Conservation (phyloP, 2,329 filamentous ascomycete genomes). For the Metarhizium humberi region DNA sequence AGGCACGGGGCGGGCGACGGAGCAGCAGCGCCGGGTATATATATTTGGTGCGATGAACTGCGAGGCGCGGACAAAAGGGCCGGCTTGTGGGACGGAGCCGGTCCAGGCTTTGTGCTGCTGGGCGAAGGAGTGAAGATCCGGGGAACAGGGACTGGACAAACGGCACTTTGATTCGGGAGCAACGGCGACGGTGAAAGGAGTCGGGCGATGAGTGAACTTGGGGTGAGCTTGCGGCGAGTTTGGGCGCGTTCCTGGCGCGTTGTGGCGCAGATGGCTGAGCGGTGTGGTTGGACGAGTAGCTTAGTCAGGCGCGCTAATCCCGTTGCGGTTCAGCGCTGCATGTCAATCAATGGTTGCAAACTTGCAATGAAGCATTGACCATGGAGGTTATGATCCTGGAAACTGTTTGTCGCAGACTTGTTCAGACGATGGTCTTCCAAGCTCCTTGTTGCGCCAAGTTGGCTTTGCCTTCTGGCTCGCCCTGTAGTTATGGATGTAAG, state of each 20-base stretch:
- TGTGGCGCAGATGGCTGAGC: background rate
- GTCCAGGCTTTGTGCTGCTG: background rate
- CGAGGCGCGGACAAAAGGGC: background rate
- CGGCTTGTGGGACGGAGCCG: background rate
- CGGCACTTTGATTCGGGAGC: background rate
- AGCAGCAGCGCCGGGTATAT: background rate
- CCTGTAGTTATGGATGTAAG: no score
- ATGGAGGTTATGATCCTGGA: no score
- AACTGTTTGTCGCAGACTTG: no score
- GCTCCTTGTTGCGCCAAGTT: no score
- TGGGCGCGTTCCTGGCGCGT: slow-evolving; percentile 4
- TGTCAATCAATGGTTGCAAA: no score
- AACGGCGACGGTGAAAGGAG: background rate
- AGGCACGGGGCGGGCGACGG: background rate
- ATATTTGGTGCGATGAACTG: background rate
- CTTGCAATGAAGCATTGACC: no score
- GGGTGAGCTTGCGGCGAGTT: background rate
- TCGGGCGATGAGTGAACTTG: background rate
- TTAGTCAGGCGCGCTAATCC: slow-evolving; percentile 1
- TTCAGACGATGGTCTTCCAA: no score
- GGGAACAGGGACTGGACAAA: background rate
- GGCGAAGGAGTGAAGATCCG: no score
- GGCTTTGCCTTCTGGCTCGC: no score
- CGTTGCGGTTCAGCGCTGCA: background rate
- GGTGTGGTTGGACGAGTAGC: background rate